Base-by-base conservation (phyloP, 169 alveolate genomes). In the Plasmodium sp. region DNA sequence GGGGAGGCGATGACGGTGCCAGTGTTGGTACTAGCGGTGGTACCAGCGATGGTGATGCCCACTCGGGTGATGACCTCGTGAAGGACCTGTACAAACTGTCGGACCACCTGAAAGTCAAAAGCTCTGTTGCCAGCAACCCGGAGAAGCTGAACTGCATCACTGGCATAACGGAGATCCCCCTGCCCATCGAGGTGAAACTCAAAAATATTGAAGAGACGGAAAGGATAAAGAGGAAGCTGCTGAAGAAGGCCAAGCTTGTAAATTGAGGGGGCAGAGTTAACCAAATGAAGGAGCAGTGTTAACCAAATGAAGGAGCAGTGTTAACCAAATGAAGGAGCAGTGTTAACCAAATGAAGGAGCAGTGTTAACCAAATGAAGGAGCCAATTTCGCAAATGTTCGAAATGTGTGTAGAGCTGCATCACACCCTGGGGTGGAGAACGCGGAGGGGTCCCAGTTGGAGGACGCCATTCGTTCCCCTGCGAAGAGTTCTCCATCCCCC, bases 151-250 rank as follows among this genome's bases (percentile, higher is more conserved):
- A 79, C 27, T 88, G 94, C 45, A 79, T 88, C 54, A 88, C 94
- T 0, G 94, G 94, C 18, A 88, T 88, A n/a, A 88, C 86, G 41
- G 94, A 88, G 45, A 33, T 88, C 2, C 94, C 94, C 27, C 7
- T 88, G 31, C 94, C 94, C 7, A 5, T 88, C 22, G 85, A 88
- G 71, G 71, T 88, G 10, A 88, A 88, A 88, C 72, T 88, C 33
- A 79, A 88, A 88, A 88, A 79, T 88, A 88, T 88, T 16, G 94
- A 88, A 58, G 94, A 88, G 56, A 88, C 86, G 27, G 94, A 88
- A 77, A 88, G 79, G 45, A 22, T 77, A n/a, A 88, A 88, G 82
- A 79, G 94, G 36, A 36, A 88, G 81, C 74, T 88, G 33, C 71
- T 88, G 54, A 77, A 79, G 81, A 77, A 73, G 18, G 80, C 88